A percentile compares a stretch with the other conserved stretches of the same genome.
Conservation (phyloP, 176 grass and related monocot genomes). For the Bolboschoenus planiculmis region DNA sequence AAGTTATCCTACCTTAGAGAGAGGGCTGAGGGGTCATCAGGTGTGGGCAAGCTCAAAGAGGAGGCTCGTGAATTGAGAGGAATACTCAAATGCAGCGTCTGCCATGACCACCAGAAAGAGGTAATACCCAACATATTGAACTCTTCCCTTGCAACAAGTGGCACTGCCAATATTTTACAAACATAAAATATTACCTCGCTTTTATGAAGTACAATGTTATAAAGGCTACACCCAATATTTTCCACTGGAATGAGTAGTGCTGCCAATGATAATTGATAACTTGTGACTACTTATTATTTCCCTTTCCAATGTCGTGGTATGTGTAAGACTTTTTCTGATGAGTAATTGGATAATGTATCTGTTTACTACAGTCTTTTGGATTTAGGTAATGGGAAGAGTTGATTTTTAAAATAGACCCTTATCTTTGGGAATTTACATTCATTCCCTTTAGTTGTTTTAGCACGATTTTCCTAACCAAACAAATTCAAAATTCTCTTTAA, state of each 20-base stretch:
- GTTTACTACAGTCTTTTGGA: background rate
- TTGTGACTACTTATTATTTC: background rate
- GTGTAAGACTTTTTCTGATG: background rate
- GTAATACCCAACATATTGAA: constrained; percentile 25
- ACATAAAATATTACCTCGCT: background rate
- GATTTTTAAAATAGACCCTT: background rate
- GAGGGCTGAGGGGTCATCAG: constrained; percentile 34
- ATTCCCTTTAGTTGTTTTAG: background rate
- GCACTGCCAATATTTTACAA: background rate
- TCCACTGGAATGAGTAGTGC: background rate
- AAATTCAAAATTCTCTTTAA: background rate
- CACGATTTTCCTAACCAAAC: background rate
- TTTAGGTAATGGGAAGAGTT: background rate
- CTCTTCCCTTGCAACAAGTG: background rate
- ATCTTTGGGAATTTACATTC: background rate
- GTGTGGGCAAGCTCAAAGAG: constrained; percentile 66
- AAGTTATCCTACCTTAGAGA: constrained; percentile 56
- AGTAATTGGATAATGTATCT: background rate
- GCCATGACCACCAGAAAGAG: constrained; percentile 67
- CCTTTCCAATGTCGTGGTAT: background rate
- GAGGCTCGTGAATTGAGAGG: constrained; percentile 70
- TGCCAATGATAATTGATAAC: background rate
- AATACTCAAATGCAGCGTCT: constrained; percentile 76
- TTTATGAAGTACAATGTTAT: background rate
- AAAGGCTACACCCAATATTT: background rate